Evolutionary conservation across 768 basidiomycete species (phyloP).

Genomic region (Mycena filopes): DNA sequence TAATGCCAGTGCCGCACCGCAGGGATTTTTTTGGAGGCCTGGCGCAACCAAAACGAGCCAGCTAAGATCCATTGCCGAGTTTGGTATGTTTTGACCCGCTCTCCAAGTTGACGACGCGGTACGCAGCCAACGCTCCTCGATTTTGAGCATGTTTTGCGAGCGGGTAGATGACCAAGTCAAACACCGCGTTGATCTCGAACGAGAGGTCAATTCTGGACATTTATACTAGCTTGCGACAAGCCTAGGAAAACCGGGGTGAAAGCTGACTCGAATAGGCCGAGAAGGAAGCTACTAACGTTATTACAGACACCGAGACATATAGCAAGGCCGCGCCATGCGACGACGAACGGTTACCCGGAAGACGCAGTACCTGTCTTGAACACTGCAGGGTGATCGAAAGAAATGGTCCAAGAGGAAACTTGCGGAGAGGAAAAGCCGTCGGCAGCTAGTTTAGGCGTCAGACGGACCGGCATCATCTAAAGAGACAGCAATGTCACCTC

Average conservation of each 20-base stretch:
- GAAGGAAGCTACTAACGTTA: conserved; percentile 16
- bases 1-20: conserved; percentile 3
- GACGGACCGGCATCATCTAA: neutral
- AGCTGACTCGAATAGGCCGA: conserved; percentile 5
- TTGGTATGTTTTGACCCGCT: neutral
- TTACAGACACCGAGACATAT: conserved; percentile 21
- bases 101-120: conserved; percentile 20
- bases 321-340: conserved; percentile 11
- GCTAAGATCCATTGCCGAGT: conserved; percentile 8
- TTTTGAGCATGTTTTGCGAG: conserved; percentile 22
- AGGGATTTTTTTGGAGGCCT: conserved; percentile 10
- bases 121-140: conserved; percentile 20
- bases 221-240: conserved; percentile 20
- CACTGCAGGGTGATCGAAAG: conserved; percentile 18
- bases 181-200: conserved; percentile 18
- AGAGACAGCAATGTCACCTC: conserved; percentile 2
- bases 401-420: conserved; percentile 24
- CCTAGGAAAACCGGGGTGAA: conserved; percentile 19
- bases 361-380: too few species aligned
- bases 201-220: conserved; percentile 19
- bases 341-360: neutral
- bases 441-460: conserved; percentile 1
- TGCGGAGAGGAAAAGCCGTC: conserved; percentile 18
- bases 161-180: conserved; percentile 13
- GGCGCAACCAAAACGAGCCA: conserved; percentile 16